Evolutionary conservation across 108 stramenopile species (phyloP), one percentile per base, ranked within the genome.

Genomic region (Aurantiochytrium sp.): DNA sequence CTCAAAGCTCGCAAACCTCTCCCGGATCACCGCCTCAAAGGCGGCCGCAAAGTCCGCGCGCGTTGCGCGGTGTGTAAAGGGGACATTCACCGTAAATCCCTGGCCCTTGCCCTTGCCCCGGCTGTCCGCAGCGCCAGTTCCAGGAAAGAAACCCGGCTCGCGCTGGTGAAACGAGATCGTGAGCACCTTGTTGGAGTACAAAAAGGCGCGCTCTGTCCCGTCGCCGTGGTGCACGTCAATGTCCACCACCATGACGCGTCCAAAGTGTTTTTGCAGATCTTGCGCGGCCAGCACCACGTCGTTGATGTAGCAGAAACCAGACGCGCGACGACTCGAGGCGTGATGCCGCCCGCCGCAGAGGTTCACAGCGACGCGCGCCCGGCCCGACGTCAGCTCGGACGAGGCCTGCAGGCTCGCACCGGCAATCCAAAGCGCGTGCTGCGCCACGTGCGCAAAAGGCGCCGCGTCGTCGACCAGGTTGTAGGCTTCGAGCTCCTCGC

Each of bases 221-320:
- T 87, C 87, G 17, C 87, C 87, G 24, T 87, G 87, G 42, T 87
- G 87, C 42, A 87, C 69, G 68, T 87, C 87, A 52, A 87, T 87
- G 39, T 87, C 87, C 10, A 87, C 50, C 22, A 45, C 22, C 69
- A 87, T 27, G 21, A 87, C 87, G 27, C 68, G 30, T 6, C 69
- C 68, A 52, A 69, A 52, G 0, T 68, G 32, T 0, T 36, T 12
- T 10, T 48, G 87, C 24, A 87, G 87, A 0, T 30, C 87, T 27
- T 24, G n/a, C 6, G 69, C 42, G 24, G 32, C 87, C 22, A 87
- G 87, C 50, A 87, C 87, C 10, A 68, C 37, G 50, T 87, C 87
- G 32, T 87, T 87, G 17, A 87, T 24, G 41, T 22, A 87, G 42
- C 87, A 87, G 69, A 87, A 87, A 4, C 87, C 87, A 12, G 68